These are phyloP conservation scores for Phylloporus sp. DNA, from an alignment of 768 basidiomycete species.

Conservation along the genomic window DNA sequence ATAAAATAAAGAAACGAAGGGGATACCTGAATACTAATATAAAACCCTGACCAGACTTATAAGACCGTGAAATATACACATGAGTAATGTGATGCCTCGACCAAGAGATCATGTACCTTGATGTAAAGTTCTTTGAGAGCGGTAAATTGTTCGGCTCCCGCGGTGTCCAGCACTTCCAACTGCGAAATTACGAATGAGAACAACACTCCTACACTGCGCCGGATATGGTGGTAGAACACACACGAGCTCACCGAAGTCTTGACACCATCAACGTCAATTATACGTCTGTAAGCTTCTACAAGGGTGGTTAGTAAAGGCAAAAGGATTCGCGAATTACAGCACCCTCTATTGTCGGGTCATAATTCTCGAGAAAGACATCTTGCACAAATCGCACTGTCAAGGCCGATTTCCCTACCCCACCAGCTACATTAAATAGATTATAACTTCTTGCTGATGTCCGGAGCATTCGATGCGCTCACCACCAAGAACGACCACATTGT, in stretches of 20 bases:
- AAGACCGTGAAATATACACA: not conserved
- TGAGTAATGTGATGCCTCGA: not conserved
- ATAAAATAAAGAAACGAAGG: not conserved
- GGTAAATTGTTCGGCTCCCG: constrained; percentile 83
- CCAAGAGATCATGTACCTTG: constrained; percentile 43
- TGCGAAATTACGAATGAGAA: constrained; percentile 28
- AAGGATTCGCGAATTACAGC: not conserved
- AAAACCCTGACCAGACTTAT: constrained; percentile 68
- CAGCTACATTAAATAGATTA: constrained; percentile 45
- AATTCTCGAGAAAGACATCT: constrained; percentile 69
- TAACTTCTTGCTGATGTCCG: not conserved
- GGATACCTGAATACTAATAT: constrained; percentile 78
- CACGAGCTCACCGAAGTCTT: constrained; percentile 48
- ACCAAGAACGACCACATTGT: constrained; percentile 77
- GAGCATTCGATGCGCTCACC: constrained; percentile 42
- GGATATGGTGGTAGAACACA: constrained; percentile 16
- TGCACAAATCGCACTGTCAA: constrained; percentile 76
- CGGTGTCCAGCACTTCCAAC: constrained; percentile 82
- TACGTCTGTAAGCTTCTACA: constrained; percentile 68
- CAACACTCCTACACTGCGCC: constrained; percentile 2
- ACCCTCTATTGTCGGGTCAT: constrained; percentile 88
- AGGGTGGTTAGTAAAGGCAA: constrained; percentile 7
- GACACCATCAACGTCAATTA: constrained; percentile 63
- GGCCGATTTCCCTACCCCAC: constrained; percentile 87
- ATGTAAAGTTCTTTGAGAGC: constrained; percentile 80